These are phyloP conservation scores for Arthrobotrys megalospora DNA, from an alignment of 2,329 filamentous ascomycete genomes.

Conservation along the genomic window DNA sequence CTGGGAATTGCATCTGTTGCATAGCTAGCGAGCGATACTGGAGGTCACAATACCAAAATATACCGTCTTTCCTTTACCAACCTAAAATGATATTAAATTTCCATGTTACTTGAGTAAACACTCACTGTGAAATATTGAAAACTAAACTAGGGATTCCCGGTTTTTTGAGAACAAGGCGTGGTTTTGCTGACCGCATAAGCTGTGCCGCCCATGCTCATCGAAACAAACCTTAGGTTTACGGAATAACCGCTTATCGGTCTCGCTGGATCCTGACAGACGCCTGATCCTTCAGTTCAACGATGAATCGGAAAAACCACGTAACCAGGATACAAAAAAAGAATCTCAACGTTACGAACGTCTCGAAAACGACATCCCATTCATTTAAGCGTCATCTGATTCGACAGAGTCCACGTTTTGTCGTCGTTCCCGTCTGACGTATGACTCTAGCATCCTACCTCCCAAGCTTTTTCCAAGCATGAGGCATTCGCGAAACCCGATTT, in stretches of 20 bases:
- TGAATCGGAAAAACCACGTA: conserved; percentile 28
- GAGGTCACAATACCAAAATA: conserved; percentile 32
- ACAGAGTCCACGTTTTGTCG: conserved; percentile 34
- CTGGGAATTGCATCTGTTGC: conserved; percentile 30
- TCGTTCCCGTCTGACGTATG: conserved; percentile 48
- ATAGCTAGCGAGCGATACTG: conserved; percentile 52
- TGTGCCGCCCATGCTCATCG: conserved; percentile 26
- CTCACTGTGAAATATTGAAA: no score
- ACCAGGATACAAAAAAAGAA: conserved; percentile 14
- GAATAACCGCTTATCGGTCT: conserved; percentile 34
- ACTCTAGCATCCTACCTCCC: conserved; percentile 30
- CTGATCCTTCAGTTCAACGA: conserved; percentile 48
- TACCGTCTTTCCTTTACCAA: conserved; percentile 21
- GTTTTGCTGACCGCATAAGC: conserved; percentile 55
- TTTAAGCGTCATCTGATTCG: conserved; percentile 49
- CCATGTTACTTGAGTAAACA: no score
- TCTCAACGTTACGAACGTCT: conserved; percentile 28
- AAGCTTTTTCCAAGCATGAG: conserved; percentile 28
- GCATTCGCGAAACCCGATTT: conserved; percentile 19
- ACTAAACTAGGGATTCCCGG: background rate
- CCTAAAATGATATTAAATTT: background rate
- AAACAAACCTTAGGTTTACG: background rate
- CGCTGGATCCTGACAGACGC: conserved; percentile 54
- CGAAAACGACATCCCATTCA: background rate
- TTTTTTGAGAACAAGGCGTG: conserved; percentile 27